phyloP scores from a whole-genome alignment of 345 rosid genomes.

The Durio zibethinus region DNA sequence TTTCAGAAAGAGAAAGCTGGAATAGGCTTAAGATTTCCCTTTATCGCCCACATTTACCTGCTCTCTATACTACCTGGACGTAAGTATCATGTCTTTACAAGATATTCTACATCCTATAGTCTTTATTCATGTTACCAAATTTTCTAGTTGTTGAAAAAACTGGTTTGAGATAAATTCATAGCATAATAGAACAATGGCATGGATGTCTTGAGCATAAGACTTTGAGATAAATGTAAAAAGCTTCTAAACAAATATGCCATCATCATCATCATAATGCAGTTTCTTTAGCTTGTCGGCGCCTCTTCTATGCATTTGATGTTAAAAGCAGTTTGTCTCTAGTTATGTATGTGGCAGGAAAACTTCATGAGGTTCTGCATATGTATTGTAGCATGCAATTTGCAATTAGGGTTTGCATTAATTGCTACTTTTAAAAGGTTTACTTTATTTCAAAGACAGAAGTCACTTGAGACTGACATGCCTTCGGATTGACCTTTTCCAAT shows the following conservation, averaged over 20 bases:
- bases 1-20: conserved; percentile 22
- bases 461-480: conserved; percentile 12
- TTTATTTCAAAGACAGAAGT: conserved; percentile 7
- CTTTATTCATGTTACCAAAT: not conserved
- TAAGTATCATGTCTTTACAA: conserved; percentile 27
- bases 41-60: conserved; percentile 38
- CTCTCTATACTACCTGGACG: conserved; percentile 50
- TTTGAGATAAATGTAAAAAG: not conserved
- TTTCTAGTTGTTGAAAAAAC: not conserved
- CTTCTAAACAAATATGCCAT: not conserved
- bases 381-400: not conserved
- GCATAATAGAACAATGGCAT: not conserved
- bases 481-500: conserved; percentile 17
- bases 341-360: not conserved
- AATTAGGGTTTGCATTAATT: not conserved
- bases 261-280: not conserved
- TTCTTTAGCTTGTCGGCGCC: not conserved
- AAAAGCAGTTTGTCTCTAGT: not conserved
- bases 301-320: not conserved
- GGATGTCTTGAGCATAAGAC: not conserved
- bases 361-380: not conserved
- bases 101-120: not conserved
- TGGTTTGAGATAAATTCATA: not conserved
- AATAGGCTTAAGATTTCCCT: conserved; percentile 13
- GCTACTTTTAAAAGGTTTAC: not conserved